These are phyloP conservation scores for Venustampulla echinocandica DNA, from an alignment of 495 filamentous ascomycete genomes.

Conservation along the genomic window DNA sequence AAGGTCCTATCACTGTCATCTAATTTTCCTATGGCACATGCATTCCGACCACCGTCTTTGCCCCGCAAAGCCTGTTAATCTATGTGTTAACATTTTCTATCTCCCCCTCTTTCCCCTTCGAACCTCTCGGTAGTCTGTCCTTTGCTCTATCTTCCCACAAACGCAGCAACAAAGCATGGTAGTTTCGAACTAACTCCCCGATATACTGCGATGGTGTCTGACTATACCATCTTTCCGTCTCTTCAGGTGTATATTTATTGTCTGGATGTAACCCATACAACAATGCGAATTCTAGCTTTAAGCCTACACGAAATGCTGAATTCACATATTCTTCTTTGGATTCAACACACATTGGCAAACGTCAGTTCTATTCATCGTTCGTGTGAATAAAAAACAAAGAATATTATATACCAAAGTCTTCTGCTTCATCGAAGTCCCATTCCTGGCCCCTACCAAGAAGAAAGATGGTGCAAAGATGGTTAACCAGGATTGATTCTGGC, in stretches of 20 bases:
- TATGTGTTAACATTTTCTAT: too few species aligned
- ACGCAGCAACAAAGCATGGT: background rate
- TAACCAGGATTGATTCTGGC: background rate
- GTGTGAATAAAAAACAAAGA: too few species aligned
- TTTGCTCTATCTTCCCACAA: background rate
- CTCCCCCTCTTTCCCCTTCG: too few species aligned
- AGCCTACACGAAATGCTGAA: background rate
- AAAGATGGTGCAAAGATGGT: background rate
- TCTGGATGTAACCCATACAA: background rate
- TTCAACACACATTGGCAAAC: too few species aligned
- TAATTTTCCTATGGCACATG: too few species aligned
- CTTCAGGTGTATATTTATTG: background rate
- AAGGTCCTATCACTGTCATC: too few species aligned
- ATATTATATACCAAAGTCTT: background rate
- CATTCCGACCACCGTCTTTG: too few species aligned
- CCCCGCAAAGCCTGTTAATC: too few species aligned
- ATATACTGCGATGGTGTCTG: background rate
- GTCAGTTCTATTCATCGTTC: too few species aligned
- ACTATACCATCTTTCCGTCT: background rate
- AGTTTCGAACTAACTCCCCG: background rate
- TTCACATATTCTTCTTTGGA: background rate
- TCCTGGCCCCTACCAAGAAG: background rate
- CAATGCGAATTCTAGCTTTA: background rate
- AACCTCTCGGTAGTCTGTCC: background rate
- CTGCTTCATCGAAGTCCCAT: background rate